Evolutionary conservation across 129 eudicot genomes (phyloP), one percentile per base, ranked within the genome.

Genomic region (Pittosporum tobira): DNA sequence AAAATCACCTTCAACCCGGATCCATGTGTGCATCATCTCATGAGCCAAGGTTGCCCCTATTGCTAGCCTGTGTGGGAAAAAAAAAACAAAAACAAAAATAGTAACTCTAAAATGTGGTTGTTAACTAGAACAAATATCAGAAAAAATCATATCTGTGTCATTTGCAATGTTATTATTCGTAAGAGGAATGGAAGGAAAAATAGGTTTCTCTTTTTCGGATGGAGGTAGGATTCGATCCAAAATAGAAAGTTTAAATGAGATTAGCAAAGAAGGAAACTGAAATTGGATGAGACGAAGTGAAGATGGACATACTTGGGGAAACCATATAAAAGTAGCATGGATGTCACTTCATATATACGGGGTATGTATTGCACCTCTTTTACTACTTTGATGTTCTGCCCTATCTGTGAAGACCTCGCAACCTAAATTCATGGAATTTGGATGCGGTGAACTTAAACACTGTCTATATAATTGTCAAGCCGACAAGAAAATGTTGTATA

Each of bases 1-100:
- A 55, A 18, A 8, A 7, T 29, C 15, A 55, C 61, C 61, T 55
- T 30, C 27, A 9, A 19, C 37, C 8, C 27, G 26, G 26, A 55
- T 30, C 61, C 61, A 55, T 2, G 44, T 44, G 9, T 55, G 61
- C 27, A 55, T 55, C 61, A 55, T 55, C n/a, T 55, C 61, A 19
- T 55, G 61, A 31, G 61, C 61, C 24, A 55, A 16, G 61, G 45
- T 55, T 30, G 61, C 61, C 15, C 61, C 61, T 9, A 55, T 30
- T 9, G 27, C 61, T 55, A 55, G 5, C 61, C 61, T 55, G 44
- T 55, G 9, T 25, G 1, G 8, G 5, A 29, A 27, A 24, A 31
- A 28, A 37, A 30, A 7, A 4, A 7, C 31, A 27, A 24, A 31
- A 28, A 37, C 18, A 7, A 4, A 7, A 55, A 30, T 15, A 31